phyloP scores from a whole-genome alignment of 1,139 yeast species.

The Suhomyces atakaporum region DNA sequence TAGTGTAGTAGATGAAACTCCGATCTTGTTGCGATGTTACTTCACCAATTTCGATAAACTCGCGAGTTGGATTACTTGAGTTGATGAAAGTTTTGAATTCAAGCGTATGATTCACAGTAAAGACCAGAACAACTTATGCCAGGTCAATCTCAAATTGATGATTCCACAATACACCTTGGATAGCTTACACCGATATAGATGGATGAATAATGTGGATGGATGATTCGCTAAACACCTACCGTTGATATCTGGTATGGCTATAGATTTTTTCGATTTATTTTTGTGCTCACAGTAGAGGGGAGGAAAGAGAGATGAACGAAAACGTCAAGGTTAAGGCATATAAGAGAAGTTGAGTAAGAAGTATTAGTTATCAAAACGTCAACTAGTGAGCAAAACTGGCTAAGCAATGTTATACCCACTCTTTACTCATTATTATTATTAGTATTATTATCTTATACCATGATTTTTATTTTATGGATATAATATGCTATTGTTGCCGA shows the following conservation, averaged over 20 bases:
- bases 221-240: background rate
- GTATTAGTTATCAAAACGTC: too few relatives aligned
- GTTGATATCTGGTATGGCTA: conserved; percentile 1
- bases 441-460: too few relatives aligned
- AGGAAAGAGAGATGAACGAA: background rate
- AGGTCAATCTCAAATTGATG: background rate
- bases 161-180: background rate
- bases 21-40: too few relatives aligned
- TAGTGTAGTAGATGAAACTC: too few relatives aligned
- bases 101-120: background rate
- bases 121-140: background rate
- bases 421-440: too few relatives aligned
- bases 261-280: conserved; percentile 1
- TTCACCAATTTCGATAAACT: background rate
- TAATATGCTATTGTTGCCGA: too few relatives aligned
- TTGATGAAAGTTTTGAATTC: background rate
- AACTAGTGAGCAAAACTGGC: too few relatives aligned
- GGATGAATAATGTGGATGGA: background rate
- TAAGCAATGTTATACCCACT: too few relatives aligned
- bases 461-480: too few relatives aligned
- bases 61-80: background rate
- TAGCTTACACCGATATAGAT: background rate
- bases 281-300: conserved; percentile 1
- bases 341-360: too few relatives aligned
- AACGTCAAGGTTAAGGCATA: too few relatives aligned